These are phyloP conservation scores for Thielaviopsis punctulata DNA, from an alignment of 2,329 filamentous ascomycete species.

Conservation along the genomic window DNA sequence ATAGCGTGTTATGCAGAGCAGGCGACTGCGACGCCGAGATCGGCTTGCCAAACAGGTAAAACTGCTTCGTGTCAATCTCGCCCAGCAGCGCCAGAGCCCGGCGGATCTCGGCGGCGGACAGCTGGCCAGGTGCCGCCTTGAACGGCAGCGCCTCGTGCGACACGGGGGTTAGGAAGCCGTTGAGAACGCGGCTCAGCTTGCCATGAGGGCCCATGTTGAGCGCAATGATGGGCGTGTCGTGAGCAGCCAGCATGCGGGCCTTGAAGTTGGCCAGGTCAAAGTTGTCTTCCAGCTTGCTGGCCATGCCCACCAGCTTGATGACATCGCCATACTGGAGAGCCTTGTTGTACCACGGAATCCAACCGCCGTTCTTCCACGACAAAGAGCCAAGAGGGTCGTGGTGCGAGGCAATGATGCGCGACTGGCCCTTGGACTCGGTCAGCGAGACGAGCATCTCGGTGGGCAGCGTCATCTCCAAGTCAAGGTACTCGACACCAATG, in stretches of 20 bases:
- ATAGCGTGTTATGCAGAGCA: conserved; percentile 75
- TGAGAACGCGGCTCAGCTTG: conserved; percentile 78
- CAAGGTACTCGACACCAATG: conserved; percentile 80
- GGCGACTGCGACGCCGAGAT: conserved; percentile 72
- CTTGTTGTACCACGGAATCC: conserved; percentile 78
- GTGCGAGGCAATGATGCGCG: conserved; percentile 84
- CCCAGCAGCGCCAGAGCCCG: conserved; percentile 62
- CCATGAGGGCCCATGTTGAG: conserved; percentile 88
- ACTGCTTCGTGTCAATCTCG: conserved; percentile 55
- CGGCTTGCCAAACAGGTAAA: conserved; percentile 78
- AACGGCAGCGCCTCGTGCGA: conserved; percentile 79
- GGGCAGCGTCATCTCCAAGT: conserved; percentile 78
- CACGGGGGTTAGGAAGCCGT: conserved; percentile 86
- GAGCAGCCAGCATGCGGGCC: conserved; percentile 50
- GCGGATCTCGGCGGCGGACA: conserved; percentile 79
- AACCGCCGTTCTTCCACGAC: conserved; percentile 84
- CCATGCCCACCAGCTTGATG: conserved; percentile 83
- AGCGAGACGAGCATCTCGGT: conserved; percentile 56
- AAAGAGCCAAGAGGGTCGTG: conserved; percentile 68
- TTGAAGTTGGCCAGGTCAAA: conserved; percentile 72
- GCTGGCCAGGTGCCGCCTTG: conserved; percentile 83
- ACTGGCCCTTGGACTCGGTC: conserved; percentile 47
- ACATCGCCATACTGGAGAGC: conserved; percentile 81
- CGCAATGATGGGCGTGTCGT: conserved; percentile 73
- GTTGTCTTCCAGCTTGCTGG: conserved; percentile 65